Evolutionary conservation across 1,284 basidiomycete genomes (phyloP), one percentile per base, ranked within the genome.

Genomic region (Mycena citricolor): DNA sequence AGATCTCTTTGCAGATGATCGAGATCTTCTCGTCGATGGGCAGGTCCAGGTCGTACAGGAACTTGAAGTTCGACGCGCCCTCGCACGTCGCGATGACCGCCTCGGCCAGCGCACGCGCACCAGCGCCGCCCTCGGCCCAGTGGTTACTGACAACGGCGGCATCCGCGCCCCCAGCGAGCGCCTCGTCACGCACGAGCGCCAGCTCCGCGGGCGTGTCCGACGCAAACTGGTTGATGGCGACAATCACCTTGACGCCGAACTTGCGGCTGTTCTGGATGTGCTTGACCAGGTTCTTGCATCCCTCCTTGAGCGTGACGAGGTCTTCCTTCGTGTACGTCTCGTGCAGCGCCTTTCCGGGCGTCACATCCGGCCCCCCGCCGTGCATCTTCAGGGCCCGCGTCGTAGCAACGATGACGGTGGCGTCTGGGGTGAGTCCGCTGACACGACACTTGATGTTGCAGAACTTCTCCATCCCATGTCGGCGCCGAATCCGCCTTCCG

Each of bases 401-500:
- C 1, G 95, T 99, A 2, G 97, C 97, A 39, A 99, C 95, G 55
- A 99, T 90, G 51, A 99, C 84, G 24, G 89, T 88, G 2, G 94
- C 95, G 66, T 99, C 93, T 13, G 97, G 97, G 44, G 75, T 85
- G 54, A 99, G 80, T 23, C 94, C 95, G 52, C 90, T 94, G 45
- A 92, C 79, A 47, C 97, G 85, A 65, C 95, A 98, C 71, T 99
- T 99, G 79, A 99, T 99, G 73, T 99, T 97, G 79, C 94, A 98
- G 79, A 99, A 99, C 69, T 99, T 94, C 71, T 94, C 91, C 90
- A 94, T 92, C 94, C 95, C 81, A 99, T 99, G 67, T 99, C 95
- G 19, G 97, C 95, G 52, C 95, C 97, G 67, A 99, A 99, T 19
- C 95, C 95, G 61, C 94, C 95, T 69, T 99, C 95, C 28, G 95